Percentiles rank a stretch among this genome's conserved stretches.
These are phyloP conservation scores for Pyronema domesticum DNA, from an alignment of 495 filamentous ascomycete genomes.

Conservation along the genomic window DNA sequence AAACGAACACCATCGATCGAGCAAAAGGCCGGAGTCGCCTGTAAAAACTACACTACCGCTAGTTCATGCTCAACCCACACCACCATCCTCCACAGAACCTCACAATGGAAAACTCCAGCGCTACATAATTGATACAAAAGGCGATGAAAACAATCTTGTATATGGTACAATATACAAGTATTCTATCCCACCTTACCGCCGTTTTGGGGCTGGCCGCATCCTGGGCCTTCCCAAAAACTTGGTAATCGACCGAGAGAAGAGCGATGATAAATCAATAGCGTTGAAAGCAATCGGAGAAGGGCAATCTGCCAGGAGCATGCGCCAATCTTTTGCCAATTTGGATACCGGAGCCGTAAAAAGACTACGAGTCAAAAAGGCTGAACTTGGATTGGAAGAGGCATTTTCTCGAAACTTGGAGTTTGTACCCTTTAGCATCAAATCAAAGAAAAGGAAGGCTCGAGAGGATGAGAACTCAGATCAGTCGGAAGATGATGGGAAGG, in stretches of 20 bases:
- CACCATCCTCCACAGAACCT: constrained; percentile 14
- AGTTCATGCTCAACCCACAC: background rate
- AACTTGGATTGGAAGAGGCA: constrained; percentile 11
- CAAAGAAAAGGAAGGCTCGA: constrained; percentile 17
- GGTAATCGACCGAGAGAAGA: constrained; percentile 37
- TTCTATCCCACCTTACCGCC: constrained; percentile 40
- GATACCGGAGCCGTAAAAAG: constrained; percentile 24
- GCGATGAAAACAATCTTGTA: constrained; percentile 41
- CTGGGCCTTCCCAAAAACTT: constrained; percentile 33
- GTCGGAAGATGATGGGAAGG: constrained; percentile 32
- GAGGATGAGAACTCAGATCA: constrained; percentile 9
- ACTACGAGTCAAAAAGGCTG: constrained; percentile 26
- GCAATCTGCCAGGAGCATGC: constrained; percentile 8
- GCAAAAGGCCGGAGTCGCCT: no score
- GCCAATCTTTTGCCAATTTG: constrained; percentile 26
- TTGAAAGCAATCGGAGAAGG: constrained; percentile 24
- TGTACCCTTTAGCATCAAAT: constrained; percentile 28
- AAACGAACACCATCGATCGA: background rate
- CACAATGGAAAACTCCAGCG: constrained; percentile 11
- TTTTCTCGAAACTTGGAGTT: constrained; percentile 28
- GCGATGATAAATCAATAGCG: constrained; percentile 32
- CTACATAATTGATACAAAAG: constrained; percentile 35
- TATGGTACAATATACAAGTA: constrained; percentile 48
- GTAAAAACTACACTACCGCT: no score
- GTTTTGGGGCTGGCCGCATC: constrained; percentile 40